Conservation (phyloP, 768 basidiomycete genomes). For the Cystoderma amianthinum region DNA sequence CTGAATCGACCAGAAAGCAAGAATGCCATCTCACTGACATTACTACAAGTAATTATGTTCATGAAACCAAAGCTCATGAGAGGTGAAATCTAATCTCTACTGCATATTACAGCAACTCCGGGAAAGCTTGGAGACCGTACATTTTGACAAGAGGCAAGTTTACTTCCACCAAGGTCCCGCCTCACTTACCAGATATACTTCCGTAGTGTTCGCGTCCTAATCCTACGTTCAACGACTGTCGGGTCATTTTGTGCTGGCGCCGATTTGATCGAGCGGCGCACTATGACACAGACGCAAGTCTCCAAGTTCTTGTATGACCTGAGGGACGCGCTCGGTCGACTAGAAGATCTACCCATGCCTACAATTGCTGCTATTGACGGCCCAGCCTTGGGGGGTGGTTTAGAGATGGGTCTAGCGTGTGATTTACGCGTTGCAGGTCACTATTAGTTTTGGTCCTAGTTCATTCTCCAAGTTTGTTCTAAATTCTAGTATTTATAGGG, state of each 20-base stretch:
- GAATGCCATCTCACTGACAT: constrained; percentile 77
- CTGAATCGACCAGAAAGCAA: constrained; percentile 78
- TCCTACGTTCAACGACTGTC: constrained; percentile 73
- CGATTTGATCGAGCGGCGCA: constrained; percentile 79
- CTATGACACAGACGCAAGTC: constrained; percentile 73
- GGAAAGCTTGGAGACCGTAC: constrained; percentile 58
- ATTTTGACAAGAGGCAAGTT: constrained; percentile 58
- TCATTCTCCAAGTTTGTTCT: no score
- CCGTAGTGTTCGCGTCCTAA: constrained; percentile 65
- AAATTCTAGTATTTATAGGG: no score
- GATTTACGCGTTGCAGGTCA: constrained; percentile 86
- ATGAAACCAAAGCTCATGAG: constrained; percentile 1
- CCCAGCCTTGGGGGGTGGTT: constrained; percentile 88
- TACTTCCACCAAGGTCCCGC: constrained; percentile 1
- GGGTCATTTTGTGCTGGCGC: constrained; percentile 90
- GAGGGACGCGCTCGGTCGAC: constrained; percentile 58
- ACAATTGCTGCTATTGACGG: constrained; percentile 93
- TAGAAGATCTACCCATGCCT: constrained; percentile 83
- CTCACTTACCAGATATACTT: no score
- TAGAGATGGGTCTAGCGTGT: constrained; percentile 83
- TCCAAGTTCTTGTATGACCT: constrained; percentile 73
- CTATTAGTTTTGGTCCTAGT: background rate
- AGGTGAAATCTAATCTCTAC: constrained; percentile 4
- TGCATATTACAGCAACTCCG: constrained; percentile 55
- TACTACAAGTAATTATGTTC: constrained; percentile 49